These are phyloP conservation scores for Helianthus tuberosus DNA, from an alignment of 129 eudicot species.

Conservation along the genomic window DNA sequence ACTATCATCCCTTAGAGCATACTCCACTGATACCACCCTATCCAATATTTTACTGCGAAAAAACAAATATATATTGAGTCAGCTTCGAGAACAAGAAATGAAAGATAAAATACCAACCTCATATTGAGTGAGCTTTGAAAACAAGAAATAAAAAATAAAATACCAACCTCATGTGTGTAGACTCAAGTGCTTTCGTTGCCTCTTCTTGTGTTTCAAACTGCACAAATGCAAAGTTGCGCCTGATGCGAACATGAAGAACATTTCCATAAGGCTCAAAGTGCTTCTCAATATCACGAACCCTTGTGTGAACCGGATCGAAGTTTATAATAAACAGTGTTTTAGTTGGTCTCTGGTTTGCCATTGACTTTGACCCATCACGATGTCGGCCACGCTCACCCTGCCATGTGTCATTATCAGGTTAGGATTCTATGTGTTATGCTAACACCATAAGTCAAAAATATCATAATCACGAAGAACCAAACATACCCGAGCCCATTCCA, in stretches of 20 bases:
- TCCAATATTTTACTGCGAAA: slow-evolving; percentile 82
- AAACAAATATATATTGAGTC: not conserved
- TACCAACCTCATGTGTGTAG: slow-evolving; percentile 86
- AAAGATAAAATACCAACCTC: slow-evolving; percentile 50
- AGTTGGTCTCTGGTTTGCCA: slow-evolving; percentile 82
- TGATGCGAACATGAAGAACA: slow-evolving; percentile 79
- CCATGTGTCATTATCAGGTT: slow-evolving; percentile 1
- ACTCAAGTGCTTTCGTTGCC: slow-evolving; percentile 86
- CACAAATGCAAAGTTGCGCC: slow-evolving; percentile 96
- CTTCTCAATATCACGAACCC: slow-evolving; percentile 68
- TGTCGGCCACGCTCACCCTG: slow-evolving; percentile 91
- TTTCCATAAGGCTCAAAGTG: slow-evolving; percentile 93
- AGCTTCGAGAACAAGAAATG: not conserved
- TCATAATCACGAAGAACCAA: not conserved
- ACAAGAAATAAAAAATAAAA: not conserved
- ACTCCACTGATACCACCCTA: slow-evolving; percentile 94
- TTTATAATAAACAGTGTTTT: slow-evolving; percentile 89
- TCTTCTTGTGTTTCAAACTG: slow-evolving; percentile 94
- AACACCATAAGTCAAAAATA: not conserved
- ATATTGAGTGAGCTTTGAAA: not conserved
- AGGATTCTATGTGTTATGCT: not conserved
- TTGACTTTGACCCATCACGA: slow-evolving; percentile 66
- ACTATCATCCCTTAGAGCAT: slow-evolving; percentile 89
- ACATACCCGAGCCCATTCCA: slow-evolving; percentile 94
- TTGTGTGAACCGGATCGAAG: slow-evolving; percentile 76